Base-by-base conservation (phyloP, 345 rosid species). In the Camelina laxa region DNA sequence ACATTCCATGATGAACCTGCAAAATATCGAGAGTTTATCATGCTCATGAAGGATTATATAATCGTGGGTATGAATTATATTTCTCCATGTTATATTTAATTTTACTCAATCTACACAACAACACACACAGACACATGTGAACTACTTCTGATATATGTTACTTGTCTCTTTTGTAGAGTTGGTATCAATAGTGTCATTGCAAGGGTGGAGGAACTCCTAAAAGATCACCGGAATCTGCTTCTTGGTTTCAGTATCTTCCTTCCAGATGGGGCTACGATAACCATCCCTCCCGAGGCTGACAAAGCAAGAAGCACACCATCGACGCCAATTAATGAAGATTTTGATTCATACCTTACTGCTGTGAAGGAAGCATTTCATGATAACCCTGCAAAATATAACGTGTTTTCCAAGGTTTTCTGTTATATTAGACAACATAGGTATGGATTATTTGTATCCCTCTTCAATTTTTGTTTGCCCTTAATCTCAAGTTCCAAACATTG, bases 1-100 rank as follows among this genome's bases (percentile, higher is more conserved):
- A 22, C 65, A 21, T 65, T 73, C 45, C 5, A 20, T n/a, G 48
- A 51, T 65, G 49, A 73, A 56, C 71, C 65, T 54, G 17, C 4
- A 21, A 73, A 65, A 65, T 31, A 31, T 44, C 7, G 1, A 2
- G 49, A 73, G 49, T 73, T 73, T 56, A 4, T 35, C 15, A 3
- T 10, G 12, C 11, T 65, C 41, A 20, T 56, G 65, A 22, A 12
- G 5, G 72, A 12, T 65, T 14, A 1, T 14, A 1, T 38, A 11
- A 5, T 7, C 1, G 2, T 9, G 54, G 63, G 76, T 73, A 72
- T 41, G 12, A 1, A 9, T 30, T 17, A 4, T 16, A 0, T 38
- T 60, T 16, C 10, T 16, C 15, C 20, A 33, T 0, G 6, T 14
- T 31, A 7, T 35, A 10, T 33, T 5, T 24, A 2, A 13, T 19